These are phyloP conservation scores for Hypoxylon sp. DNA, from an alignment of 2,329 filamentous ascomycete genomes.

Conservation along the genomic window DNA sequence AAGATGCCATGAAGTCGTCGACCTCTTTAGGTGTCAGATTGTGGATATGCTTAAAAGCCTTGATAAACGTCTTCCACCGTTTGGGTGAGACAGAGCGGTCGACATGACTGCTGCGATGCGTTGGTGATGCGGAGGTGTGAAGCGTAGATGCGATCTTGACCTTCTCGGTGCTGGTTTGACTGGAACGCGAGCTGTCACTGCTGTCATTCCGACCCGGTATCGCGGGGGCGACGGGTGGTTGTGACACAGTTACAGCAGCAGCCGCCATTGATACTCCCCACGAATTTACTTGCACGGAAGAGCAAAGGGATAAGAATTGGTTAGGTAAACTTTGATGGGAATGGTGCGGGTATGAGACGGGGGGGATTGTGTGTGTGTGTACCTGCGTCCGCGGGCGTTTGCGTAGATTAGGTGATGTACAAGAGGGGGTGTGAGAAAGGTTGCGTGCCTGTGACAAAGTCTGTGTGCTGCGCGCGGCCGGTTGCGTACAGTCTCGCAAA, in stretches of 20 bases:
- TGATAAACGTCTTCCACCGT: constrained; percentile 59
- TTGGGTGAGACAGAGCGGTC: constrained; percentile 57
- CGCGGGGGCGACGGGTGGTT: constrained; percentile 32
- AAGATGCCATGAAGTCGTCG: constrained; percentile 64
- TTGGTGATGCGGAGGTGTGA: constrained; percentile 20
- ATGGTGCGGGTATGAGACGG: constrained; percentile 17
- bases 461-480: constrained; percentile 10
- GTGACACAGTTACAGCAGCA: constrained; percentile 23
- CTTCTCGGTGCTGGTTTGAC: constrained; percentile 47
- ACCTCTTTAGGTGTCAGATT: constrained; percentile 60
- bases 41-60: constrained; percentile 59
- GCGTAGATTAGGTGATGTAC: constrained; percentile 2
- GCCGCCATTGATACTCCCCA: constrained; percentile 27
- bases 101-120: constrained; percentile 38
- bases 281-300: constrained; percentile 20
- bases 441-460: not conserved
- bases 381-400: constrained; percentile 15
- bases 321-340: constrained; percentile 7
- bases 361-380: constrained; percentile 14
- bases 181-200: constrained; percentile 48
- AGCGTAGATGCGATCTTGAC: constrained; percentile 35
- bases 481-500: constrained; percentile 15
- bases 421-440: constrained; percentile 10
- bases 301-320: constrained; percentile 1
- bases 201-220: constrained; percentile 40